Percentiles rank a stretch among this genome's conserved stretches.
Evolutionary conservation across 2,329 filamentous ascomycete genomes (phyloP).

Genomic region (Verticillium nubilum): DNA sequence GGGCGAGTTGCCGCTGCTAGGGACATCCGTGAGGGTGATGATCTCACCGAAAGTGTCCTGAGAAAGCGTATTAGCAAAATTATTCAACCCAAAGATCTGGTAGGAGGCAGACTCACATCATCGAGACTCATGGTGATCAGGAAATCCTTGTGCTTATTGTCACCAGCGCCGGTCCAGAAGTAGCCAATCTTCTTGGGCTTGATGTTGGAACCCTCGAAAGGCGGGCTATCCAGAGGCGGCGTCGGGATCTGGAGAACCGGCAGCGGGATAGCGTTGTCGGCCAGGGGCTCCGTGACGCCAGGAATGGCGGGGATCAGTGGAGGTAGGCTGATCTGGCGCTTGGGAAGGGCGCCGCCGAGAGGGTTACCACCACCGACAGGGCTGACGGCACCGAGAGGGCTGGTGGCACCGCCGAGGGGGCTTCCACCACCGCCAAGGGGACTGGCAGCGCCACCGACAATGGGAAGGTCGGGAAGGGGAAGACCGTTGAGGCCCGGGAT

Average conservation of each 20-base stretch:
- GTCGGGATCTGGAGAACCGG: constrained; percentile 55
- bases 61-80: not conserved
- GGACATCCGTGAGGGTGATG: constrained; percentile 52
- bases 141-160: constrained; percentile 56
- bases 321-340: constrained; percentile 31
- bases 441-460: not conserved
- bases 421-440: not conserved
- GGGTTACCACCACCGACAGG: constrained; percentile 11
- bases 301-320: constrained; percentile 54
- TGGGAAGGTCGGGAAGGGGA: not conserved
- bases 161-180: constrained; percentile 57
- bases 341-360: constrained; percentile 15
- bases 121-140: constrained; percentile 53
- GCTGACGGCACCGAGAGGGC: not conserved
- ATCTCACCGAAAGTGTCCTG: constrained; percentile 56
- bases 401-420: not conserved
- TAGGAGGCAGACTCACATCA: constrained; percentile 33
- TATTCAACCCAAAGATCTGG: not conserved
- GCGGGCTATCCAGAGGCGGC: constrained; percentile 49
- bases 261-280: constrained; percentile 42
- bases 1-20: constrained; percentile 53
- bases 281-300: constrained; percentile 53
- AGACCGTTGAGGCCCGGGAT: not conserved
- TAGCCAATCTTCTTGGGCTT: constrained; percentile 63
- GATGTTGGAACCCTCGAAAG: constrained; percentile 47